Percentiles rank a stretch among this genome's conserved stretches.
These are phyloP conservation scores for Teratosphaeria nubilosa DNA, from an alignment of 2,329 filamentous ascomycete species.

Conservation along the genomic window DNA sequence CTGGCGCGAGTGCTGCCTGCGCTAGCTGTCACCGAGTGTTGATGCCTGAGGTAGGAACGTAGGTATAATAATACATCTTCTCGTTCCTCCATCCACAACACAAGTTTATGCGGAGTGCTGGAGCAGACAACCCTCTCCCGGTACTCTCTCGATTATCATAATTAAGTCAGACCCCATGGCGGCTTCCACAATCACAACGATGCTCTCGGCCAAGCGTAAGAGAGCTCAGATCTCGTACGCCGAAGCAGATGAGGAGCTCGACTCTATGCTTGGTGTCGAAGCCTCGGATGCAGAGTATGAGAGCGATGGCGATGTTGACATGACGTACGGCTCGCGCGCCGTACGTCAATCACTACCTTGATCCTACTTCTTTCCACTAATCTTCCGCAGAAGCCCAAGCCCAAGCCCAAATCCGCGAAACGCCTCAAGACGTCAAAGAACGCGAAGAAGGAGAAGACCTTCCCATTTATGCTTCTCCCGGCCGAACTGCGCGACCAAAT, in stretches of 20 bases:
- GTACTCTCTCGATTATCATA: no score
- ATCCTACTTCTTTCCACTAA: neutral
- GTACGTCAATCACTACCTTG: constrained; percentile 1
- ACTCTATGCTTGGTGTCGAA: constrained; percentile 1
- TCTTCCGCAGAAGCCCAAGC: neutral
- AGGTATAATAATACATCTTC: neutral
- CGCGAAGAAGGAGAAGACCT: constrained; percentile 9
- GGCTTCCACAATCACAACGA: neutral
- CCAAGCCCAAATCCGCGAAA: constrained; percentile 1
- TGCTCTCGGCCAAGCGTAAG: constrained; percentile 18
- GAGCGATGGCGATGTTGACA: constrained; percentile 1
- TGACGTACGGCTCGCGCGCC: constrained; percentile 8
- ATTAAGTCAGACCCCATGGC: neutral
- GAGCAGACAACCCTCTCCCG: no score
- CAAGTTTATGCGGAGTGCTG: no score
- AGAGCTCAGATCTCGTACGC: constrained; percentile 17
- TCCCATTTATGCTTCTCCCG: constrained; percentile 17
- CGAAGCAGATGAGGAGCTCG: constrained; percentile 14
- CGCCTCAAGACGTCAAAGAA: constrained; percentile 2
- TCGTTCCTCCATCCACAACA: neutral
- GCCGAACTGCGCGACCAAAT: constrained; percentile 21
- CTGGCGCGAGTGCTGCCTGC: neutral
- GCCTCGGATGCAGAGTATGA: constrained; percentile 2
- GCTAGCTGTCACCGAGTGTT: neutral
- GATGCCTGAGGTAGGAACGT: neutral